Evolutionary conservation across 495 filamentous ascomycete species (phyloP), one percentile per base, ranked within the genome.

Genomic region (Hyaloscypha finlandica): DNA sequence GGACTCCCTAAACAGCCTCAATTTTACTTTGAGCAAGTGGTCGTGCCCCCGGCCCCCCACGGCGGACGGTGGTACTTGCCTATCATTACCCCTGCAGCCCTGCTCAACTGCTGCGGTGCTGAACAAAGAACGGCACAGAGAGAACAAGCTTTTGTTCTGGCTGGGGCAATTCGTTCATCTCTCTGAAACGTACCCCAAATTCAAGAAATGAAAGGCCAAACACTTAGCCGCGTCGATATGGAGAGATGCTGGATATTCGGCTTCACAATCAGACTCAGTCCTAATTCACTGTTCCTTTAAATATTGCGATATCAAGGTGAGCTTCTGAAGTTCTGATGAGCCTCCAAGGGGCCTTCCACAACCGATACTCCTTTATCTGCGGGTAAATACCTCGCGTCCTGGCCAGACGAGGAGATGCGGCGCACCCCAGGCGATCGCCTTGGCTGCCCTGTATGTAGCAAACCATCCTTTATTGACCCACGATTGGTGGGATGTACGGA

Each of bases 351-450:
- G 6, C 6, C 16, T 48, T 12, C 16, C 42, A 19, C 16, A 48
- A 19, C 16, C 16, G 42, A 48, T 48, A 37, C 42, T 48, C 42
- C 42, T 48, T 48, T 48, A 14, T 19, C 9, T 33, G 62, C 69
- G 66, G 58, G 65, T 68, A n/a, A n/a, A n/a, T n/a, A 68, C 69
- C 69, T 68, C 59, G 56, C 63, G 59, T 30, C 61, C 59, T 59
- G 66, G 59, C 51, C 6, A 59, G 35, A 12, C 35, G 35, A 37
- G 12, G 35, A 3, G 6, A 37, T 37, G 35, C 35, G 35, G 8
- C 35, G 35, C 35, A 37, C 35, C 35, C 35, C 35, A 37, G 35
- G 12, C 35, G 35, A 12, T 8, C 35, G 12, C 12, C 35, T 37
- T 37, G 6, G 35, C 1, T 12, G 12, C 42, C 42, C 16, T 19